These are phyloP conservation scores for Wickerhamomyces canadensis DNA, from an alignment of 805 yeast species.

Conservation along the genomic window DNA sequence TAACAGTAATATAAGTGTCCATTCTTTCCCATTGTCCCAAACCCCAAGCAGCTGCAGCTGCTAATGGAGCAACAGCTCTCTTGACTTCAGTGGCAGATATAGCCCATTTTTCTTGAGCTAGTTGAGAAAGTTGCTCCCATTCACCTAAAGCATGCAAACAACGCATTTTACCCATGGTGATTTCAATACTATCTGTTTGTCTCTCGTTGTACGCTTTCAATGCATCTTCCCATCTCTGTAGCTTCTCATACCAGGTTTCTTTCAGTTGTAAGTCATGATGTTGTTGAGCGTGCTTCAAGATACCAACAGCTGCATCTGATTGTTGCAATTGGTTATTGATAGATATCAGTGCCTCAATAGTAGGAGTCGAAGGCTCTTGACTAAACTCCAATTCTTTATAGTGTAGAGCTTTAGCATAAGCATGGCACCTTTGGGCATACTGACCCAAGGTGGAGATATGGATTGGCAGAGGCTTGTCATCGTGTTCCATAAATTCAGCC, in stretches of 20 bases:
- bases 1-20: slow-evolving; percentile 84
- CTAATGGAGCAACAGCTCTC: slow-evolving; percentile 30
- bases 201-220: slow-evolving; percentile 82
- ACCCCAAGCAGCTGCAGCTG: slow-evolving; percentile 55
- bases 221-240: slow-evolving; percentile 98
- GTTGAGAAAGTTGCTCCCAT: slow-evolving; percentile 87
- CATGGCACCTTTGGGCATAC: slow-evolving; percentile 93
- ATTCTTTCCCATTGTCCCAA: slow-evolving; percentile 94
- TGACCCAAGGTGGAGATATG: slow-evolving; percentile 86
- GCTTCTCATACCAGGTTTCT: slow-evolving; percentile 96
- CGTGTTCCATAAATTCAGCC: slow-evolving; percentile 97
- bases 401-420: slow-evolving; percentile 94
- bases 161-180: slow-evolving; percentile 96
- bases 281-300: slow-evolving; percentile 87
- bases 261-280: slow-evolving; percentile 87
- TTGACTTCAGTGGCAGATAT: slow-evolving; percentile 65
- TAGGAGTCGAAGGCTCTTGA: slow-evolving; percentile 86
- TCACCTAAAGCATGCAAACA: slow-evolving; percentile 98
- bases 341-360: slow-evolving; percentile 86
- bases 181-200: slow-evolving; percentile 71
- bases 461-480: slow-evolving; percentile 88
- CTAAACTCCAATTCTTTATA: slow-evolving; percentile 93
- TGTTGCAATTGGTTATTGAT: slow-evolving; percentile 94
- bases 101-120: slow-evolving; percentile 85
- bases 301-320: slow-evolving; percentile 97